Evolutionary conservation across 331 rosid species (phyloP).

Genomic region (Ulmus americana): DNA sequence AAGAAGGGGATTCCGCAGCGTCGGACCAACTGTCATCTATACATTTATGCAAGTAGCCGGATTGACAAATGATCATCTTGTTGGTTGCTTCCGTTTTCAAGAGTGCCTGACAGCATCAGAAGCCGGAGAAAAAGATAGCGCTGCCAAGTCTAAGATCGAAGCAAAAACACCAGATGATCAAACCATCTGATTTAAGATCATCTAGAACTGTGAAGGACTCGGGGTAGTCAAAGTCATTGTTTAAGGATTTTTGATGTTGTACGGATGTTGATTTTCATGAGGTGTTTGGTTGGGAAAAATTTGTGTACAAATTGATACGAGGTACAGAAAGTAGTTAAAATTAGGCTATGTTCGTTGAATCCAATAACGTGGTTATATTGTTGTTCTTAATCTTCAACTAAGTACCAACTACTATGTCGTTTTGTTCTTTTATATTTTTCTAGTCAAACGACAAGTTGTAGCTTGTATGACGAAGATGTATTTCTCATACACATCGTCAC

Average conservation of each 20-base stretch:
- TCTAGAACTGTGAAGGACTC: constrained; percentile 35
- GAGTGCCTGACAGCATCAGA: constrained; percentile 42
- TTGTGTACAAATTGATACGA: constrained; percentile 48
- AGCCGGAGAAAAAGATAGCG: constrained; percentile 32
- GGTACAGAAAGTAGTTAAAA: constrained; percentile 34
- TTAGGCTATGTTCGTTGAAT: constrained; percentile 18
- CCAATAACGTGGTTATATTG: constrained; percentile 9
- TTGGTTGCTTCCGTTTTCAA: constrained; percentile 70
- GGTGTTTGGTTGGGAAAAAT: constrained; percentile 20
- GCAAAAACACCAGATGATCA: constrained; percentile 27
- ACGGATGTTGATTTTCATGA: constrained; percentile 8
- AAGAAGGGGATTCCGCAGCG: constrained; percentile 67
- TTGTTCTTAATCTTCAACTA: neutral
- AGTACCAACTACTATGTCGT: neutral
- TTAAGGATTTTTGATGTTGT: constrained; percentile 12
- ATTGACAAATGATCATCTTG: constrained; percentile 63
- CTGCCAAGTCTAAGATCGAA: constrained; percentile 30
- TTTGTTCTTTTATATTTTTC: neutral
- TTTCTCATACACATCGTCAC: neutral
- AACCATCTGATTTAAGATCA: constrained; percentile 23
- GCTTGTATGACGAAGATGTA: neutral
- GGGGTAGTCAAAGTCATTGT: constrained; percentile 32
- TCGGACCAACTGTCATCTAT: constrained; percentile 63
- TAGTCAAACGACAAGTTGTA: constrained; percentile 9
- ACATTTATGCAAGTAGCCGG: constrained; percentile 79